Conservation (phyloP, 2,329 filamentous ascomycete genomes). For the Teratosphaeria gauchensis region DNA sequence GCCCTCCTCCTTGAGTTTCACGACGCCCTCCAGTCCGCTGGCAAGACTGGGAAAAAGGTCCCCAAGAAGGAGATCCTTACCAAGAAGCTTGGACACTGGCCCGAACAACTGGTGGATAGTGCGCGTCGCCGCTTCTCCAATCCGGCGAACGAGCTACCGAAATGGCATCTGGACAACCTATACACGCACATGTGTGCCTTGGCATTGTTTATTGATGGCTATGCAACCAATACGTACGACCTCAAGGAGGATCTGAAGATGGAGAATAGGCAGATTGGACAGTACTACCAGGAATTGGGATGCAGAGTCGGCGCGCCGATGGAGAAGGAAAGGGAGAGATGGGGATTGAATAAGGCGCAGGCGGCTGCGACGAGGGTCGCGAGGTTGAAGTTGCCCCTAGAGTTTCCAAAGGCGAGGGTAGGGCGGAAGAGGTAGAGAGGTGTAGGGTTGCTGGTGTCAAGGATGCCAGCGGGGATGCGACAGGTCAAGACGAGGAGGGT, state of each 20-base stretch:
- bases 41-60: conserved; percentile 37
- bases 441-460: neutral
- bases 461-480: neutral
- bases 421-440: conserved; percentile 9
- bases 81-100: conserved; percentile 42
- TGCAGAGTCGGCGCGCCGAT: conserved; percentile 47
- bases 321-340: conserved; percentile 31
- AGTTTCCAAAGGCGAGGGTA: conserved; percentile 59
- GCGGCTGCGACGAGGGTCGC: conserved; percentile 54
- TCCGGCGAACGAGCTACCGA: conserved; percentile 51
- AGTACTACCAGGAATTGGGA: conserved; percentile 69
- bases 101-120: conserved; percentile 54
- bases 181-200: conserved; percentile 65
- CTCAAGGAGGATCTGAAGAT: conserved; percentile 63
- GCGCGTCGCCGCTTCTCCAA: conserved; percentile 52
- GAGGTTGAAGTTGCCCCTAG: conserved; percentile 64
- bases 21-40: conserved; percentile 26
- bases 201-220: conserved; percentile 62
- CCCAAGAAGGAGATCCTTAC: conserved; percentile 54
- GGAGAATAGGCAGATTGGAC: conserved; percentile 57
- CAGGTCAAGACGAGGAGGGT: too few relatives aligned
- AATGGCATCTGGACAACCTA: conserved; percentile 62
- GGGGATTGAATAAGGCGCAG: conserved; percentile 52
- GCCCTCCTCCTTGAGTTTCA: conserved; percentile 40
- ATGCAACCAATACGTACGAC: conserved; percentile 59